Evolutionary conservation across 176 grass and related monocot species (phyloP).

Genomic region (Carex myosuroides): DNA sequence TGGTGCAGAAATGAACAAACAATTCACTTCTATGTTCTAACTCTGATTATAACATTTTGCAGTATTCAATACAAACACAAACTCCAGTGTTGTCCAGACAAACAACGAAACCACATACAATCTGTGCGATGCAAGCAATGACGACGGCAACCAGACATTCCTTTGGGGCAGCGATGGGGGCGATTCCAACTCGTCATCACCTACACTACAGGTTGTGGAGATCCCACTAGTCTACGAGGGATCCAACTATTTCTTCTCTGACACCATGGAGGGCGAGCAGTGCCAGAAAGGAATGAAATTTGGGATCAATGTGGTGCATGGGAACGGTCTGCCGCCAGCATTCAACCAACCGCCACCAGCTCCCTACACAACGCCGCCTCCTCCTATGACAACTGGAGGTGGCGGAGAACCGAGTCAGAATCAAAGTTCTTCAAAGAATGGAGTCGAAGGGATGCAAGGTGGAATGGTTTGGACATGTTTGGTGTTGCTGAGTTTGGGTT

Average conservation of each 20-base stretch:
- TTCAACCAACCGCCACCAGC: constrained; percentile 27
- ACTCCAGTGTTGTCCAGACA: constrained; percentile 52
- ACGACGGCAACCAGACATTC: constrained; percentile 23
- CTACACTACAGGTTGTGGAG: background rate
- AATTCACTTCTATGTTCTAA: background rate
- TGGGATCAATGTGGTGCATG: constrained; percentile 44
- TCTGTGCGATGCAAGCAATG: constrained; percentile 40
- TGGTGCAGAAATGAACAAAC: background rate
- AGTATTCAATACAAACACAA: constrained; percentile 85
- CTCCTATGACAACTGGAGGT: background rate
- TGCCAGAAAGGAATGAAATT: constrained; percentile 73
- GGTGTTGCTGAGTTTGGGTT: constrained; percentile 6
- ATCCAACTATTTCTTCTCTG: constrained; percentile 67
- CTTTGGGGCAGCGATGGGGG: constrained; percentile 32
- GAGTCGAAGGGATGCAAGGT: background rate
- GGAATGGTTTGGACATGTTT: constrained; percentile 3
- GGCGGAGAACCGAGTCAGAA: background rate
- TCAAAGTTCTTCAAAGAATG: background rate
- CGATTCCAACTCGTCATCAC: background rate
- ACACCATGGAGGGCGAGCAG: constrained; percentile 39
- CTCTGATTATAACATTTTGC: background rate
- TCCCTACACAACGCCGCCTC: constrained; percentile 22
- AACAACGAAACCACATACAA: constrained; percentile 45
- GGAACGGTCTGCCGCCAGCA: constrained; percentile 34
- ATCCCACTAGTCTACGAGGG: constrained; percentile 42